Base-by-base conservation (phyloP, 2,329 filamentous ascomycete genomes). In the Fusarium graminum region DNA sequence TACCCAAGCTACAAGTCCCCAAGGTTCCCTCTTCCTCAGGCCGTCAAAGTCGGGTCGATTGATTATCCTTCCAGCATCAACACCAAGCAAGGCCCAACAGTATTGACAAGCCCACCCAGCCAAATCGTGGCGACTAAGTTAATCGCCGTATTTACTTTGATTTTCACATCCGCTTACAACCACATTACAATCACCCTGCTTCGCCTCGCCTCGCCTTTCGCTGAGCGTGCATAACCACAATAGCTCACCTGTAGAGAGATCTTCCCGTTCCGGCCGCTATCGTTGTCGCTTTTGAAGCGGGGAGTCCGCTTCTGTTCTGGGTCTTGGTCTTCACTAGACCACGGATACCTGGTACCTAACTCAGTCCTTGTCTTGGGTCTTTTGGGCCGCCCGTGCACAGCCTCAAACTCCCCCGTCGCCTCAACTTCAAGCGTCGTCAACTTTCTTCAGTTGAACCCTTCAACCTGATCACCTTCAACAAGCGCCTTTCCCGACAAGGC, bases 351-450 rank as follows among this genome's bases (percentile, higher is more conserved):
- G 22, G 22, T 22, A 22, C 22, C 22, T 39, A 50, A 32, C n/a
- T n/a, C n/a, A 36, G 34, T 36, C 43, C 44, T 54, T 36, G 52
- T 40, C 58, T 60, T 63, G 50, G 62, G 56, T 69, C 67, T 68
- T 69, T 65, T 68, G 61, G 69, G 64, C 67, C 63, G 68, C 71
- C 71, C 69, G 72, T 74, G 72, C 72, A 74, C 72, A 73, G 72
- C 72, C 72, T 74, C 72, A 74, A 72, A 70, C 62, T 66, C 64
- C 64, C 59, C 70, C 62, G 50, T 68, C 51, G 61, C 47, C 65
- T 58, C 65, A 68, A 68, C 49, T 59, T 47, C 60, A 64, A 58
- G 59, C 69, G 69, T 73, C 71, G 70, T 66, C 61, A 62, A 71
- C 67, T 70, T 71, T 69, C 59, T 63, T 60, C 62, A 72, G 63